Conservation (phyloP, 345 rosid genomes). For the Viola odorata region DNA sequence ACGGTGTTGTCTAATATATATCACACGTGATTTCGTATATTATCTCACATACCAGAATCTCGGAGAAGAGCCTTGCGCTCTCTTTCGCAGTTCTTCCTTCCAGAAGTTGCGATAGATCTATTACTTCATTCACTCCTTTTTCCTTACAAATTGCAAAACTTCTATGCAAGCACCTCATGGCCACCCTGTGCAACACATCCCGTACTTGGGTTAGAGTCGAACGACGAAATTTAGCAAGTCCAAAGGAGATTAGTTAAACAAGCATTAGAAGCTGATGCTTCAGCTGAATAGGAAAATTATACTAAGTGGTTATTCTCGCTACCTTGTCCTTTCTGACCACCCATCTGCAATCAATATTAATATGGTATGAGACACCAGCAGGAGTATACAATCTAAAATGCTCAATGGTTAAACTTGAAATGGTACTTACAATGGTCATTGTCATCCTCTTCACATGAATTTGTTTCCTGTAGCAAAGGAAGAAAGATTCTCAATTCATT, state of each 20-base stretch:
- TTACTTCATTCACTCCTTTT: conserved; percentile 41
- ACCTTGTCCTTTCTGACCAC: conserved; percentile 57
- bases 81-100: conserved; percentile 51
- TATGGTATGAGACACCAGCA: conserved; percentile 7
- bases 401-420: conserved; percentile 1
- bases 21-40: too few species aligned
- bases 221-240: conserved; percentile 1
- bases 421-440: conserved; percentile 33
- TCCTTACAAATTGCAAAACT: conserved; percentile 32
- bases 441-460: conserved; percentile 23
- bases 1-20: too few species aligned
- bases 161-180: conserved; percentile 38
- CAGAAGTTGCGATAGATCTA: conserved; percentile 42
- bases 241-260: conserved; percentile 2
- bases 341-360: conserved; percentile 44
- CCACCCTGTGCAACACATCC: conserved; percentile 42
- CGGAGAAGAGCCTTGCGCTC: conserved; percentile 73
- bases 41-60: conserved; percentile 57
- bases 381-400: too few species aligned
- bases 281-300: conserved; percentile 1
- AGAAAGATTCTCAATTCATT: not conserved
- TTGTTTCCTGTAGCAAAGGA: conserved; percentile 29
- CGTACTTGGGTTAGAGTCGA: too few species aligned
- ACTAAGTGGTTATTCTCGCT: conserved; percentile 5
- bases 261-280: not conserved